A percentile compares a stretch with the other conserved stretches of the same genome.
phyloP scores from a whole-genome alignment of 495 filamentous ascomycete species.

The Neurospora cerealis region DNA sequence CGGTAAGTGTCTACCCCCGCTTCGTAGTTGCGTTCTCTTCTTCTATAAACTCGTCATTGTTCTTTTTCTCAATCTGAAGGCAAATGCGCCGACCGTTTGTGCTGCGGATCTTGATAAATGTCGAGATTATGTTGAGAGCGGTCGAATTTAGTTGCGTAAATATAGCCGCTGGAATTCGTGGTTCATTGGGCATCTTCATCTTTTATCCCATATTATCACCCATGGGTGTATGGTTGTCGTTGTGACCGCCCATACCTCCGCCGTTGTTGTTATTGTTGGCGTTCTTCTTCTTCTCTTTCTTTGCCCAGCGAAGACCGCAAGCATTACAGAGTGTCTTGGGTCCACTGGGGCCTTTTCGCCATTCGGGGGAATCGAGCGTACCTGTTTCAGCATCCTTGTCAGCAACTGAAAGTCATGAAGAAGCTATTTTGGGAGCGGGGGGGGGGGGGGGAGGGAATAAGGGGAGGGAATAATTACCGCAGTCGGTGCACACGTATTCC shows the following conservation, averaged over 20 bases:
- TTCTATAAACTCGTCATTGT: not conserved
- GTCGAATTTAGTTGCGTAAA: not conserved
- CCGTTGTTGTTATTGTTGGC: slow-evolving; percentile 1
- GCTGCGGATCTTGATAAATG: not conserved
- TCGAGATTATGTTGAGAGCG: not conserved
- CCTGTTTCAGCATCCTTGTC: slow-evolving; percentile 21
- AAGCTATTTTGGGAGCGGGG: not conserved
- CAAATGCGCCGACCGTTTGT: not conserved
- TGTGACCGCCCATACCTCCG: not conserved
- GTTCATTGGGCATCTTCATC: not conserved
- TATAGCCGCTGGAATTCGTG: not conserved
- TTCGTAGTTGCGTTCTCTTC: not conserved
- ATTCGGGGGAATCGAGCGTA: slow-evolving; percentile 87
- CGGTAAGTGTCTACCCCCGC: not conserved
- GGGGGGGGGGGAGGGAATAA: not conserved
- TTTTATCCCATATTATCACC: slow-evolving; percentile 6
- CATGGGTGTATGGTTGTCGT: not conserved
- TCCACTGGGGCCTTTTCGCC: slow-evolving; percentile 88
- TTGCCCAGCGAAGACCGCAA: slow-evolving; percentile 81
- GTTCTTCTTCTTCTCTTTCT: slow-evolving; percentile 61
- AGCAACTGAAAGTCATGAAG: not conserved
- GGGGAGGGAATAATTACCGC: slow-evolving; percentile 40
- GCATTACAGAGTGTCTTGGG: slow-evolving; percentile 98
- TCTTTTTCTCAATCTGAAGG: not conserved
- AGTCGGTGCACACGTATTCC: slow-evolving; percentile 95